These are phyloP conservation scores for Podaxis mareebaensis DNA, from an alignment of 768 basidiomycete species.

Conservation along the genomic window DNA sequence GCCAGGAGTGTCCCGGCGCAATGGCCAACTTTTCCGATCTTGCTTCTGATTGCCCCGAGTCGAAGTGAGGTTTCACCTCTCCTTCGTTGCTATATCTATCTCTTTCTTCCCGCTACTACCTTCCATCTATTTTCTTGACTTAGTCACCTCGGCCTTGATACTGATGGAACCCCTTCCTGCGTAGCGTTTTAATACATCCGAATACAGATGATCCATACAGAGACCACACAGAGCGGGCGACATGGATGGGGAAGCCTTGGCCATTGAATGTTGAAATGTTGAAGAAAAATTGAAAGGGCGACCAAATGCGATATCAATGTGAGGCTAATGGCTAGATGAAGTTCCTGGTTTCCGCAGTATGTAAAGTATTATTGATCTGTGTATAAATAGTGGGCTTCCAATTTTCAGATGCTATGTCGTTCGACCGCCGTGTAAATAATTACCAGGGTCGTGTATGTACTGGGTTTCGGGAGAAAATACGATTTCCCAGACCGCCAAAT, in stretches of 20 bases:
- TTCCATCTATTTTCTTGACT: background rate
- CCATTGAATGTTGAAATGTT: slow-evolving; percentile 48
- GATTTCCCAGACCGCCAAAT: too few relatives aligned
- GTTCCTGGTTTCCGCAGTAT: background rate
- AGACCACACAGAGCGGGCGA: slow-evolving; percentile 63
- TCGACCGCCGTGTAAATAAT: too few relatives aligned
- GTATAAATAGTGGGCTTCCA: background rate
- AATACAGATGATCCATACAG: slow-evolving; percentile 57
- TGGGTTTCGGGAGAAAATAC: too few relatives aligned
- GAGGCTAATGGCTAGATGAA: background rate
- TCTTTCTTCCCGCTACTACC: background rate
- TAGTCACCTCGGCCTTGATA: background rate
- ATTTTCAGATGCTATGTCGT: too few relatives aligned
- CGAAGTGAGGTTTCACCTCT: background rate
- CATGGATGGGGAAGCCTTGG: slow-evolving; percentile 70
- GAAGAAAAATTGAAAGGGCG: slow-evolving; percentile 19
- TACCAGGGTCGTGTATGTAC: too few relatives aligned
- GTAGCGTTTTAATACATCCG: slow-evolving; percentile 69
- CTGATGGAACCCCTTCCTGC: background rate
- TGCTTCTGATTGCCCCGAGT: background rate
- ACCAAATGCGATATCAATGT: background rate
- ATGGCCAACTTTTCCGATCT: background rate
- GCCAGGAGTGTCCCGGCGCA: background rate
- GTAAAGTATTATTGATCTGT: background rate
- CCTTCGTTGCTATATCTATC: background rate